Conservation (phyloP, 129 eudicot genomes). For the Flaveria sonorensis region DNA sequence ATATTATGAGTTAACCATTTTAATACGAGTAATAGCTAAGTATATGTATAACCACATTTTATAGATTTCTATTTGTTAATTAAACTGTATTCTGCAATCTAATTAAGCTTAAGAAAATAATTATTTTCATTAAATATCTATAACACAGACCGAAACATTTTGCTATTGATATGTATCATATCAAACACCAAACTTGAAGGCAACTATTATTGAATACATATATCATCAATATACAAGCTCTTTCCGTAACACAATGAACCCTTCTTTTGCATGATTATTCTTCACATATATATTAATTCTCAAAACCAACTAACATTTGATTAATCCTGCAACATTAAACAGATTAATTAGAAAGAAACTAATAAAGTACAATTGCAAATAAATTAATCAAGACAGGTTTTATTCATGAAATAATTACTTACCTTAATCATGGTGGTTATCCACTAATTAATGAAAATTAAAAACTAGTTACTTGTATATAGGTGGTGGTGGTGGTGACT, state of each 20-base stretch:
- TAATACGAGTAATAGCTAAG: too few species aligned
- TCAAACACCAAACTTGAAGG: not conserved
- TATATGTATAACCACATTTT: too few species aligned
- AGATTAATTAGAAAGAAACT: not conserved
- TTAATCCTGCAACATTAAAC: conserved; percentile 11
- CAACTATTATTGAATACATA: conserved; percentile 1
- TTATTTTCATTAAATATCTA: not conserved
- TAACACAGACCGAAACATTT: not conserved
- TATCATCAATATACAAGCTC: not conserved
- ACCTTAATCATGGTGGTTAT: conserved; percentile 1
- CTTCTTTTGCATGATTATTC: conserved; percentile 19
- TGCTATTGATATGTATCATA: not conserved
- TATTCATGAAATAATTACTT: conserved; percentile 8
- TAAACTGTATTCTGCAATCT: not conserved
- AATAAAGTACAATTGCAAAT: not conserved
- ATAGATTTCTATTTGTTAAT: not conserved
- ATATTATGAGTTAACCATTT: too few species aligned
- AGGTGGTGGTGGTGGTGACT: conserved; percentile 30
- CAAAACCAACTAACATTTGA: not conserved
- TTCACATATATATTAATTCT: not conserved
- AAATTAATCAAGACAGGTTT: not conserved
- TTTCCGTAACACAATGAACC: conserved; percentile 8
- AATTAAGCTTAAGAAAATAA: not conserved
- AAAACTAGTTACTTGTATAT: conserved; percentile 40
- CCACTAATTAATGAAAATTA: conserved; percentile 12